phyloP scores from a whole-genome alignment of 2,329 filamentous ascomycete species.

The Monosporascus sp. region DNA sequence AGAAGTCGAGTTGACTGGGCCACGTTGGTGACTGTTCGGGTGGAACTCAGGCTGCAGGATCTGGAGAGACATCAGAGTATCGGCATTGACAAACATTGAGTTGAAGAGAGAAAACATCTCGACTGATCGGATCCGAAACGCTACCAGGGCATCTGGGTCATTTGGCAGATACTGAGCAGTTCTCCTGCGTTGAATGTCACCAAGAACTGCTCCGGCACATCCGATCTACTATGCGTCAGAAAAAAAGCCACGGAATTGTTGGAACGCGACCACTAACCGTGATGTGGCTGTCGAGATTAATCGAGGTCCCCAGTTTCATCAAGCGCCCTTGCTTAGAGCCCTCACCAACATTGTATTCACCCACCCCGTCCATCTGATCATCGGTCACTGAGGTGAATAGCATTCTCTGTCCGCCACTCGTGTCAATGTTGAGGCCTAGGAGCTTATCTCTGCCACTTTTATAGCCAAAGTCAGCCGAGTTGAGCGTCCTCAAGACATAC shows the following conservation, averaged over 20 bases:
- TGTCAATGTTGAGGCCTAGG: slow-evolving; percentile 49
- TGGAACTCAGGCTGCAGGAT: slow-evolving; percentile 80
- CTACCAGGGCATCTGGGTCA: slow-evolving; percentile 45
- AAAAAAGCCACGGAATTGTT: background rate
- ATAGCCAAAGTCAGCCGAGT: slow-evolving; percentile 68
- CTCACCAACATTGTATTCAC: slow-evolving; percentile 33
- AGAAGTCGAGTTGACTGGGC: slow-evolving; percentile 54
- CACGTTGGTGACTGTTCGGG: slow-evolving; percentile 74
- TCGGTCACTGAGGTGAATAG: slow-evolving; percentile 56
- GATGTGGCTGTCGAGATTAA: slow-evolving; percentile 69
- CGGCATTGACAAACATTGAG: slow-evolving; percentile 73
- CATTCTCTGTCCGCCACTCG: slow-evolving; percentile 46
- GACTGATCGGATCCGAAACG: slow-evolving; percentile 59
- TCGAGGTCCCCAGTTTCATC: slow-evolving; percentile 62
- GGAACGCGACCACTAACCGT: slow-evolving; percentile 46
- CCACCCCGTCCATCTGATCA: slow-evolving; percentile 29
- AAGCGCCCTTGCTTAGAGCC: slow-evolving; percentile 58
- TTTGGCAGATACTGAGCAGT: slow-evolving; percentile 59
- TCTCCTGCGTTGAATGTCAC: slow-evolving; percentile 67
- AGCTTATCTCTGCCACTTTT: slow-evolving; percentile 64
- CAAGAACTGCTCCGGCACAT: slow-evolving; percentile 83
- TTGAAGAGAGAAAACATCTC: slow-evolving; percentile 68
- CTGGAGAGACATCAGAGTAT: slow-evolving; percentile 78
- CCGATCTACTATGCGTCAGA: slow-evolving; percentile 49
- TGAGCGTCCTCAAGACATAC: slow-evolving; percentile 59